These are phyloP conservation scores for Echium plantagineum DNA, from an alignment of 257 asterid species.

Conservation along the genomic window DNA sequence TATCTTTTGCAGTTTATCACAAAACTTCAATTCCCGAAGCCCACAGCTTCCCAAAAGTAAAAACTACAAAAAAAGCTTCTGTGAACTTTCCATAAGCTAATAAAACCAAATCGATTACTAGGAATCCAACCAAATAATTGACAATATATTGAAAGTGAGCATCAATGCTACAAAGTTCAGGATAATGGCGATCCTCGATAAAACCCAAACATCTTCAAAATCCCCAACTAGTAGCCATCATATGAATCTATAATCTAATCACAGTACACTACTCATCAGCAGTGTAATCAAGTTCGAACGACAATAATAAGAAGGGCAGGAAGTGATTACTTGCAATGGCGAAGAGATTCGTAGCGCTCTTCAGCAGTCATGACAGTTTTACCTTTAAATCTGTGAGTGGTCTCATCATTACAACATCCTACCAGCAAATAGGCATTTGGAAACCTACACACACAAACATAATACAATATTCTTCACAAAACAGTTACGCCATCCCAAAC, in stretches of 20 bases:
- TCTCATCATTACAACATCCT: slow-evolving; percentile 87
- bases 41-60: no score
- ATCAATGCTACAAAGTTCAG: no score
- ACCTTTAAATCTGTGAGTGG: slow-evolving; percentile 84
- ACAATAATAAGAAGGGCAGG: background rate
- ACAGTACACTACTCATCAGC: background rate
- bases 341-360: slow-evolving; percentile 92
- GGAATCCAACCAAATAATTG: no score
- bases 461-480: no score
- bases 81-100: no score
- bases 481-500: background rate
- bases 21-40: no score
- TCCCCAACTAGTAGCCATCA: background rate
- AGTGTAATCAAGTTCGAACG: background rate
- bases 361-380: slow-evolving; percentile 80
- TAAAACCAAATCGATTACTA: no score
- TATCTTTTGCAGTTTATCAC: background rate
- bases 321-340: slow-evolving; percentile 72
- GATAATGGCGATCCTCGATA: background rate
- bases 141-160: no score
- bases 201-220: background rate
- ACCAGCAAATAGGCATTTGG: slow-evolving; percentile 76
- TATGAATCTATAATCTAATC: background rate
- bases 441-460: slow-evolving; percentile 32
- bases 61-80: no score